Evolutionary conservation across 768 basidiomycete genomes (phyloP), one percentile per base, ranked within the genome.

Genomic region (Rhodotorula taiwanensis): DNA sequence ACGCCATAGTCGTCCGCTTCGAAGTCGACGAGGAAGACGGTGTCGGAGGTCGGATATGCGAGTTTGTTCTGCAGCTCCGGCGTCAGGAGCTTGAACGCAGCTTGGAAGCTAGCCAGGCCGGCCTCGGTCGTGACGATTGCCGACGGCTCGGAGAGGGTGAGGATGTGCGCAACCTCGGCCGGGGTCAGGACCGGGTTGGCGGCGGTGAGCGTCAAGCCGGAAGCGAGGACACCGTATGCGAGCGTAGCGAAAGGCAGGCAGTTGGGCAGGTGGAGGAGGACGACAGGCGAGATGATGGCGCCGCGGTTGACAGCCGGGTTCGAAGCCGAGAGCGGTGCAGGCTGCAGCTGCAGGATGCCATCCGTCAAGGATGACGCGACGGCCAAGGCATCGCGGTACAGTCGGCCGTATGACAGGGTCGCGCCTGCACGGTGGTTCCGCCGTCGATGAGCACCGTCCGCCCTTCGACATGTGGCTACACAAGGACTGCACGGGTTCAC

Each of bases 131-230:
- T 73, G 31, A 74, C 55, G 50, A 74, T 58, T 15, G 59, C 70
- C 30, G 60, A 51, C 5, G 74, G 74, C 31, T 57, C 39, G 4
- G 71, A 69, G 23, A 60, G 58, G 5, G 52, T 55, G 52, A 74
- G 58, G 50, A 72, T 71, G 48, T 72, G 67, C 20, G 67, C 70
- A 47, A 74, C 41, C 43, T 74, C 74, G 9, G 58, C 23, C 4
- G 70, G 63, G 31, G 73, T 72, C 13, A 73, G 64, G 33, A 67
- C 65, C 4, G 74, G 72, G 58, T 73, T 74, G 25, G 70, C 70
- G 34, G 67, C 67, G 5, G 72, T 74, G 57, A 71, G 60, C 10
- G 64, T 67, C 1, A 63, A 49, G 18, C 65, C 60, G 2, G 70
- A 71, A 13, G 69, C 71, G 45, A 69, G 64, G 8, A 62, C 66